A percentile compares a stretch with the other conserved stretches of the same genome.
phyloP scores from a whole-genome alignment of 1,284 basidiomycete species.

The Leccinum fuscescens region DNA sequence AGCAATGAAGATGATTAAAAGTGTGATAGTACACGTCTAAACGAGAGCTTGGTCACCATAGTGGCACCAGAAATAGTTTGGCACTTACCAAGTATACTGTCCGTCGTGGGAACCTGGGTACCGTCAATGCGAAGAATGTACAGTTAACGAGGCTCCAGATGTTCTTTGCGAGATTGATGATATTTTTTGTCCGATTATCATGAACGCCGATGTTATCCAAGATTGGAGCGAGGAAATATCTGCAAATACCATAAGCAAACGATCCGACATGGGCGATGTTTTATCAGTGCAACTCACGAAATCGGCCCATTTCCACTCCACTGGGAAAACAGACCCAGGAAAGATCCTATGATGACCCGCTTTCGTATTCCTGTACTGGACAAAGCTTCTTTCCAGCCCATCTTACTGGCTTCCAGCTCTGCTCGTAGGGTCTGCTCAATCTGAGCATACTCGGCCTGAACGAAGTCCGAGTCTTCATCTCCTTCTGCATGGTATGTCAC shows the following conservation, averaged over 20 bases:
- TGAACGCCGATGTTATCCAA: conserved; percentile 18
- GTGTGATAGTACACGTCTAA: background rate
- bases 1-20: background rate
- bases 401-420: conserved; percentile 1
- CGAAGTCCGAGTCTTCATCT: background rate
- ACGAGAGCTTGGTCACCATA: background rate
- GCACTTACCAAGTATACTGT: background rate
- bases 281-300: background rate
- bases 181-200: conserved; percentile 10
- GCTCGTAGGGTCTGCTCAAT: background rate
- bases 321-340: conserved; percentile 47
- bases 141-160: conserved; percentile 5
- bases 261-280: background rate
- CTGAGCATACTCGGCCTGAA: background rate
- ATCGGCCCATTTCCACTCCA: conserved; percentile 31
- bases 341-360: conserved; percentile 8
- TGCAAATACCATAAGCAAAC: background rate
- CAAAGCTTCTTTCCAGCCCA: background rate
- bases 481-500: conserved; percentile 4
- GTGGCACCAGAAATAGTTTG: background rate
- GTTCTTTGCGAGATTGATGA: conserved; percentile 7
- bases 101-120: background rate
- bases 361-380: conserved; percentile 12
- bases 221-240: conserved; percentile 8
- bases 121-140: background rate